A percentile compares a stretch with the other conserved stretches of the same genome.
Conservation (phyloP, 1,284 basidiomycete genomes). For the Cryptococcus sp. region DNA sequence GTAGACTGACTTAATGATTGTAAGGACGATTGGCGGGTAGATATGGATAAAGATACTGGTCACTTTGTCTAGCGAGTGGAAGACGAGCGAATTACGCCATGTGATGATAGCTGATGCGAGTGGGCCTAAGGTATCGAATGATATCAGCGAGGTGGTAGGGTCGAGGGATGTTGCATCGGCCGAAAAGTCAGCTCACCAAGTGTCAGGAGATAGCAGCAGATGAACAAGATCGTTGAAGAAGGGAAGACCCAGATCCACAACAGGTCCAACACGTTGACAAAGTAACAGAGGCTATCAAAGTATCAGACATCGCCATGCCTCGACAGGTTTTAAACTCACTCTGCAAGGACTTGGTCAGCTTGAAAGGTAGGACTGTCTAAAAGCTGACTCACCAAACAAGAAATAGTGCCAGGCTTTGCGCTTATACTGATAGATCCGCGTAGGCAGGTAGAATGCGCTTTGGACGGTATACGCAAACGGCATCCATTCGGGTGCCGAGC, state of each 20-base stretch:
- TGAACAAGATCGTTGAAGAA: slow-evolving; percentile 69
- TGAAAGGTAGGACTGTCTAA: neutral
- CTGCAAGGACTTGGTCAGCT: slow-evolving; percentile 6
- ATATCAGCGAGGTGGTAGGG: slow-evolving; percentile 2
- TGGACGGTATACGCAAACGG: slow-evolving; percentile 63
- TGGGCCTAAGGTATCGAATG: slow-evolving; percentile 57
- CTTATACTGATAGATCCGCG: slow-evolving; percentile 81
- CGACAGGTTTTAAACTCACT: slow-evolving; percentile 15
- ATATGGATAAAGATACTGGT: slow-evolving; percentile 89
- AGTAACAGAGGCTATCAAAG: slow-evolving; percentile 70
- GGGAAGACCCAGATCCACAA: slow-evolving; percentile 84
- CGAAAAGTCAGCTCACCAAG: slow-evolving; percentile 57
- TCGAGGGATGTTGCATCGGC: neutral
- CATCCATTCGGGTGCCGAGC: slow-evolving; percentile 75
- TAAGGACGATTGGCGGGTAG: slow-evolving; percentile 78
- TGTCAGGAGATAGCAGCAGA: slow-evolving; percentile 83
- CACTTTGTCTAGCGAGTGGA: slow-evolving; percentile 91
- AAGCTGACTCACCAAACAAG: slow-evolving; percentile 66
- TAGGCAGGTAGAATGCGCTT: slow-evolving; percentile 72
- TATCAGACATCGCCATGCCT: slow-evolving; percentile 8
- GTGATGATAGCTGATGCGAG: slow-evolving; percentile 92
- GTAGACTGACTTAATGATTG: slow-evolving; percentile 72
- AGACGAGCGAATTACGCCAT: slow-evolving; percentile 93
- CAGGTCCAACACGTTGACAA: slow-evolving; percentile 80
- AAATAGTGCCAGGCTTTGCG: slow-evolving; percentile 88